Evolutionary conservation across 2,329 filamentous ascomycete genomes (phyloP), one percentile per base, ranked within the genome.

Genomic region (Emergomyces orientalis): DNA sequence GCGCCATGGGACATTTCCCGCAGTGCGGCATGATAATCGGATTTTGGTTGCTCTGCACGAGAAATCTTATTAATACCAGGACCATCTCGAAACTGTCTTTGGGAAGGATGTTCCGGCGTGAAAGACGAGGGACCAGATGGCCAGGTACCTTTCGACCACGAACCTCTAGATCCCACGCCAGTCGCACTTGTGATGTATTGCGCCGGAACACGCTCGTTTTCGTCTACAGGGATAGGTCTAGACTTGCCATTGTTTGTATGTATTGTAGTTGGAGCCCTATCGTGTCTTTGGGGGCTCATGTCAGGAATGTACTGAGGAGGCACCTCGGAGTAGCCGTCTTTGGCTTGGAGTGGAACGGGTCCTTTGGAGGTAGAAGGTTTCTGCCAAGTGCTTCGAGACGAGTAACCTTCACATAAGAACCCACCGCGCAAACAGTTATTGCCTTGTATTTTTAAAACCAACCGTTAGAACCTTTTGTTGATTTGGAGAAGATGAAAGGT

Each of bases 401-500:
- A 89, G 76, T 99, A 99, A 60, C 94, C 94, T 69, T 90, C 88
- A 74, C 94, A 99, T 41, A 90, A 80, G 74, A 97, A 97, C 19
- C 90, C 90, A 54, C 94, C 93, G 65, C 91, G 88, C 62, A 89
- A 82, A 77, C 94, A 99, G 71, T 99, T 97, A 73, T 88, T 89
- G 77, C 89, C 89, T 93, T 66, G 2, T n/a, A 37, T 22, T 60
- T 60, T 59, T 62, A 64, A 54, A 56, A 22, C 32, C 27, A 59
- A 1, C 32, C 3, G 52, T 56, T 56, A 56, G 52, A 37, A 25
- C n/a, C 25, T 3, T 45, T 34, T 56, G 62, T 65, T 59, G 59
- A 64, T 63, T 65, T 59, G 65, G 62, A 58, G 22, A 22, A n/a
- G 49, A 51, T 47, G 60, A 64, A 37, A 67, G 59, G 63, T 58